Evolutionary conservation across 139 green algal species (phyloP), one percentile per base, ranked within the genome.

Genomic region (Closterium sp.): DNA sequence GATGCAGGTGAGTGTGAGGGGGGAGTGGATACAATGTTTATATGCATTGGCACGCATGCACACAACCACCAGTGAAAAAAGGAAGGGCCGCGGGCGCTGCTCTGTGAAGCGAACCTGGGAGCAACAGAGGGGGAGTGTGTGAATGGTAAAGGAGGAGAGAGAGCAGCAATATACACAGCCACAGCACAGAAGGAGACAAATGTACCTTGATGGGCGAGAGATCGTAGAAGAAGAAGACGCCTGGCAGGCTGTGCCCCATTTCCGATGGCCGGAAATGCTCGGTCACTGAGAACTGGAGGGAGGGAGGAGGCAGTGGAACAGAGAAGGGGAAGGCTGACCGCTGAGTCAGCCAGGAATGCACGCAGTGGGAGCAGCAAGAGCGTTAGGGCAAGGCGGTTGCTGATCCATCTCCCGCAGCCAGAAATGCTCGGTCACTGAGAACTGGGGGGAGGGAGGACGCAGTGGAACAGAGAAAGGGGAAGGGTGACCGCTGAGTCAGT

Each of bases 201-300:
- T 10, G 38, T 10, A 94, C 91, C 95, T 98, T 98, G 93, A 99
- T 98, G 55, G 98, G 97, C 0, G 96, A 98, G 2, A 99, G 95
- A 90, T 99, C 98, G 86, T 99, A 99, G 93, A 98, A 99, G 91
- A 99, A 97, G 90, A 99, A 99, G 0, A 99, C 95, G 66, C 98
- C 98, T 3, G 98, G 97, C 84, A 98, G 90, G 32, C 34, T 89
- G 31, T 85, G 21, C 33, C 91, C 76, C n/a, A 32, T 84, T 2
- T 34, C 32, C 2, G 28, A 34, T 32, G 36, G 84, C 85, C 94
- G 95, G 93, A 98, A 99, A 93, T 99, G 97, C 93, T 99, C 98
- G 4, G 98, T 99, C 3, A 99, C 97, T 3, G 95, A 97, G 94
- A 97, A 99, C 89, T 94, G 91, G 4, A 28, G 55, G 55, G 55